A percentile compares a stretch with the other conserved stretches of the same genome.
phyloP scores from a whole-genome alignment of 2,329 filamentous ascomycete species.

The Colletotrichum coccodes region DNA sequence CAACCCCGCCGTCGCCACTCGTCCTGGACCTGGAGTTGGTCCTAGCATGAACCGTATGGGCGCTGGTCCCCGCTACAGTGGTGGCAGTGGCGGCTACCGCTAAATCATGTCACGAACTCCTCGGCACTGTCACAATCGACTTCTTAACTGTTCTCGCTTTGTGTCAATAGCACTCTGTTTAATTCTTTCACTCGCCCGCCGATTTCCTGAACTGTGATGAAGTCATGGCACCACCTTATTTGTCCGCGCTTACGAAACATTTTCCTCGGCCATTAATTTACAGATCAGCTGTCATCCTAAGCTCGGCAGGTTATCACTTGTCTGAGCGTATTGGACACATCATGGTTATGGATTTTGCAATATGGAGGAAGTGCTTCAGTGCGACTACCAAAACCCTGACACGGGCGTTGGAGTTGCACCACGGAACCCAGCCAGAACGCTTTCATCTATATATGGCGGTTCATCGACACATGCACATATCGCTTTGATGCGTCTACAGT shows the following conservation, averaged over 20 bases:
- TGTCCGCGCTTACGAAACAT: conserved; percentile 57
- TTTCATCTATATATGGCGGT: conserved; percentile 27
- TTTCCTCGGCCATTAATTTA: conserved; percentile 63
- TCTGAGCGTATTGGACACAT: conserved; percentile 68
- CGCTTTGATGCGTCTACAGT: conserved; percentile 3
- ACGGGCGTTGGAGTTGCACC: conserved; percentile 25
- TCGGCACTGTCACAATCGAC: conserved; percentile 9
- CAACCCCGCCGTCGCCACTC: conserved; percentile 89
- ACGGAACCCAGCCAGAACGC: conserved; percentile 21
- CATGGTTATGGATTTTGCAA: conserved; percentile 70
- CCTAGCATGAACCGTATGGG: conserved; percentile 70
- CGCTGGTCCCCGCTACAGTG: conserved; percentile 64
- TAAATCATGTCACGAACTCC: conserved; percentile 43
- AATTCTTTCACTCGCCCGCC: conserved; percentile 31
- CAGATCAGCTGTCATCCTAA: conserved; percentile 68
- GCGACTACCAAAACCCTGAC: conserved; percentile 12
- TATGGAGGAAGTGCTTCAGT: conserved; percentile 44
- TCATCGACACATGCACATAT: conserved; percentile 13
- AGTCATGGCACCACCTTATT: conserved; percentile 50
- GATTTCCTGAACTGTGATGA: conserved; percentile 42
- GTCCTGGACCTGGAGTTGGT: conserved; percentile 85
- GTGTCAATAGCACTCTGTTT: conserved; percentile 23
- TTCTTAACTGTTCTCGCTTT: conserved; percentile 15
- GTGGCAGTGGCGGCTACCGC: conserved; percentile 63
- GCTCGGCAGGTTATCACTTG: conserved; percentile 59